Conservation (phyloP, 306 rosid species). For the Leucaena leucocephala region DNA sequence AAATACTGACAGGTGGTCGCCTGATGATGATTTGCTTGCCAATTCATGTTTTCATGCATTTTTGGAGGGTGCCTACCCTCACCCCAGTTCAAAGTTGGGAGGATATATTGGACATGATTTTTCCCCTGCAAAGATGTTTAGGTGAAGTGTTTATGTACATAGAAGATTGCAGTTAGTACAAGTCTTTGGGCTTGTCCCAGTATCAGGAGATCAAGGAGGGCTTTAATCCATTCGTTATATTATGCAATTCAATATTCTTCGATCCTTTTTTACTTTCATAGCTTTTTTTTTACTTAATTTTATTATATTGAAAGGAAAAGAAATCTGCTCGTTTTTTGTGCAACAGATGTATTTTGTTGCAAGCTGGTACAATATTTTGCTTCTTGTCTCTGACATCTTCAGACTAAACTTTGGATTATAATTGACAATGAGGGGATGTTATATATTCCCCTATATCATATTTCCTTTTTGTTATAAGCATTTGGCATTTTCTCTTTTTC, state of each 20-base stretch:
- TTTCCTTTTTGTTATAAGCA: not conserved
- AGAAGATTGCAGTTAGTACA: conserved; percentile 46
- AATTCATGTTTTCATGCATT: conserved; percentile 46
- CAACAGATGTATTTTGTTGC: not conserved
- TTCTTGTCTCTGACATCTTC: not conserved
- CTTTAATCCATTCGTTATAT: conserved; percentile 8
- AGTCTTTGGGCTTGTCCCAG: conserved; percentile 26
- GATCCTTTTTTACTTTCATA: not conserved
- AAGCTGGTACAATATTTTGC: not conserved
- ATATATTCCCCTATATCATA: not conserved
- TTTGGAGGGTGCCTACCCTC: conserved; percentile 43
- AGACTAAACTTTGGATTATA: not conserved
- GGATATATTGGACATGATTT: conserved; percentile 18
- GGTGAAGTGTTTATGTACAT: conserved; percentile 52
- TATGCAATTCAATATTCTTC: conserved; percentile 16
- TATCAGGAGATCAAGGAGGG: conserved; percentile 1
- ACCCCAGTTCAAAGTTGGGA: conserved; percentile 38
- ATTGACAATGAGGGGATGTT: not conserved
- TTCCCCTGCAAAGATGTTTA: conserved; percentile 41
- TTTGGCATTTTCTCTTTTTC: not conserved
- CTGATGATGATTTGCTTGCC: conserved; percentile 37
- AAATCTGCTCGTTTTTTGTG: not conserved
- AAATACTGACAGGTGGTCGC: conserved; percentile 45
- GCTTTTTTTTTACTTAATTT: not conserved
- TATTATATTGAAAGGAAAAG: not conserved